Evolutionary conservation across 371 early-diverging fungal genomes (phyloP).

Genomic region (Mucor irregularis): DNA sequence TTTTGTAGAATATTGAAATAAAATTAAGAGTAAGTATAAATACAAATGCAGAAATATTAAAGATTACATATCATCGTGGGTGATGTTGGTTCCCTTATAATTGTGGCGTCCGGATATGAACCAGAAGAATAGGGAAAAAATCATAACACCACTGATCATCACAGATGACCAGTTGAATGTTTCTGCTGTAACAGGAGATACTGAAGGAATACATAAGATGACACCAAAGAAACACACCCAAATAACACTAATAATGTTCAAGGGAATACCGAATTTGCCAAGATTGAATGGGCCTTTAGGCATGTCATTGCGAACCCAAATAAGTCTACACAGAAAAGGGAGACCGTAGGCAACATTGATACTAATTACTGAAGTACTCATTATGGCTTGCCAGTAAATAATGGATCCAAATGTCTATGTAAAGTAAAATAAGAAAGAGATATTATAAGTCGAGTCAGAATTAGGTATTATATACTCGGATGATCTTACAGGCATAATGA

Average conservation of each 20-base stretch:
- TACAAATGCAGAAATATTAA: no score
- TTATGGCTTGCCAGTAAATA: slow-evolving; percentile 33
- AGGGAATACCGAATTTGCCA: slow-evolving; percentile 21
- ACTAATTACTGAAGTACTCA: slow-evolving; percentile 29
- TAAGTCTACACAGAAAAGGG: slow-evolving; percentile 31
- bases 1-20: no score
- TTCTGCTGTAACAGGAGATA: slow-evolving; percentile 19
- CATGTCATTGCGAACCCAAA: slow-evolving; percentile 29
- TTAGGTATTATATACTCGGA: no score
- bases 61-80: no score
- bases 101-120: slow-evolving; percentile 19
- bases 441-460: no score
- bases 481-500: slow-evolving; percentile 28
- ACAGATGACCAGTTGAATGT: slow-evolving; percentile 33
- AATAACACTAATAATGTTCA: slow-evolving; percentile 29
- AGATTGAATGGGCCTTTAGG: slow-evolving; percentile 30
- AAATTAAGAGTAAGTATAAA: no score
- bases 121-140: slow-evolving; percentile 28
- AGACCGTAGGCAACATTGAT: slow-evolving; percentile 28
- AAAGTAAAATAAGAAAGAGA: neutral
- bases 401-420: slow-evolving; percentile 19
- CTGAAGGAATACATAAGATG: slow-evolving; percentile 28
- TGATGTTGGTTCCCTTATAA: slow-evolving; percentile 13
- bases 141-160: slow-evolving; percentile 26
- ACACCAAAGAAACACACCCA: slow-evolving; percentile 33